A percentile compares a stretch with the other conserved stretches of the same genome.
Conservation (phyloP, 768 basidiomycete genomes). For the Phlebiopsis gigantea region DNA sequence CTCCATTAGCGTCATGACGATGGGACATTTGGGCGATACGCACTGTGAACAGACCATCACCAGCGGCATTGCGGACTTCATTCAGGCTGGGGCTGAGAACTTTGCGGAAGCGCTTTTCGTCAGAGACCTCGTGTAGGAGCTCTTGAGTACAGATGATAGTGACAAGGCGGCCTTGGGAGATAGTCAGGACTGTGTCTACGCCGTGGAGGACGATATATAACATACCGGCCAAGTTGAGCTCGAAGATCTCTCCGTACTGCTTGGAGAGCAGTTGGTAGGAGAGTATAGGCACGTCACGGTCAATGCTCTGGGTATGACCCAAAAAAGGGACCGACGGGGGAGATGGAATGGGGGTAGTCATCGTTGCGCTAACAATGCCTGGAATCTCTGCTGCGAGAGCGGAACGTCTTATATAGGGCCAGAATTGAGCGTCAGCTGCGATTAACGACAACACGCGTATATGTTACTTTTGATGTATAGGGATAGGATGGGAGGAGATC, state of each 20-base stretch:
- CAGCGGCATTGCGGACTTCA: constrained; percentile 32
- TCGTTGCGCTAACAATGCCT: constrained; percentile 10
- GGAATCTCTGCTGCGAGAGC: too few species aligned
- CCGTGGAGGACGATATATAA: too few species aligned
- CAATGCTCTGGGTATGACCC: constrained; percentile 32
- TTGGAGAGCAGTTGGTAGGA: constrained; percentile 27
- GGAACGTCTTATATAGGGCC: neutral
- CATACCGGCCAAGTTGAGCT: constrained; percentile 13
- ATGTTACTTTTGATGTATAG: too few species aligned
- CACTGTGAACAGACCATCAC: constrained; percentile 39
- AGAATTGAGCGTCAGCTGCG: too few species aligned
- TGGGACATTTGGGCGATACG: neutral
- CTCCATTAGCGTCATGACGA: neutral
- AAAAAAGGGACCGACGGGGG: constrained; percentile 37
- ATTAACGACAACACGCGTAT: neutral
- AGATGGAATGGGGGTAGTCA: constrained; percentile 35
- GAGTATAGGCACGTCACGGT: constrained; percentile 30
- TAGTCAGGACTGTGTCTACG: neutral
- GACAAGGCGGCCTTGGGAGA: constrained; percentile 7
- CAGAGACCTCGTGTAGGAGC: constrained; percentile 36
- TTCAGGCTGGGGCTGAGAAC: constrained; percentile 27
- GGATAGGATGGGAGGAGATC: too few species aligned
- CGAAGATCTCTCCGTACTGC: constrained; percentile 14
- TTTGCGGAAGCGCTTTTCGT: constrained; percentile 40
- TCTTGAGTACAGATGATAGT: constrained; percentile 31